Percentiles rank a stretch among this genome's conserved stretches.
Conservation (phyloP, 495 filamentous ascomycete species). For the Xylaria cubensis region DNA sequence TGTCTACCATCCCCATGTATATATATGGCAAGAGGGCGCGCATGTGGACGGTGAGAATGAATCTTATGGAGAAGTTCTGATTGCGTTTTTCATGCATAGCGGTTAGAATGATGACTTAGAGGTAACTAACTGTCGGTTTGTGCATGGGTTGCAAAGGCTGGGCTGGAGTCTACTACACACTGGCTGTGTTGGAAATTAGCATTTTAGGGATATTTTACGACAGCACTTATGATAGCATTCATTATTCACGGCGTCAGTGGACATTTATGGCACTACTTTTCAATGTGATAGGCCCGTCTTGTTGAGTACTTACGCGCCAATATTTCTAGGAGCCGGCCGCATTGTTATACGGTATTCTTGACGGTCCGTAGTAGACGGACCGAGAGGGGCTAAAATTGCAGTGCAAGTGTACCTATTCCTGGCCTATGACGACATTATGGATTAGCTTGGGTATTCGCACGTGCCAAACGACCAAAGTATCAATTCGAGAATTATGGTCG, state of each 20-base stretch:
- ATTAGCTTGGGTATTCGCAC: background rate
- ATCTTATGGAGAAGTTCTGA: constrained; percentile 87
- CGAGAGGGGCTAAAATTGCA: no score
- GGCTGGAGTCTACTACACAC: background rate
- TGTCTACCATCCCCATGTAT: constrained; percentile 90
- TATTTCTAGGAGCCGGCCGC: no score
- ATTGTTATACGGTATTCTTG: no score
- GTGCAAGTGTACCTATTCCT: no score
- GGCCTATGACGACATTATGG: constrained; percentile 23
- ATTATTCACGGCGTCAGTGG: background rate
- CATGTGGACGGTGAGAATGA: constrained; percentile 95
- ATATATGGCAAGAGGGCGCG: constrained; percentile 91
- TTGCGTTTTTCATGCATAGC: background rate
- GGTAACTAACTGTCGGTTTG: background rate
- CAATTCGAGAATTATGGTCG: background rate
- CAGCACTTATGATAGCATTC: constrained; percentile 6
- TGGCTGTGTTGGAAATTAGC: constrained; percentile 1
- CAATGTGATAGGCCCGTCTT: background rate
- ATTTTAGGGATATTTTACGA: constrained; percentile 13
- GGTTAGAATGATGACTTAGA: background rate
- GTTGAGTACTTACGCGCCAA: no score
- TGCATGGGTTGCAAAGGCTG: background rate
- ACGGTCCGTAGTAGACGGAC: no score
- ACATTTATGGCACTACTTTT: background rate
- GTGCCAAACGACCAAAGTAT: background rate